These are phyloP conservation scores for Camelina neglecta DNA, from an alignment of 345 rosid genomes.

Conservation along the genomic window DNA sequence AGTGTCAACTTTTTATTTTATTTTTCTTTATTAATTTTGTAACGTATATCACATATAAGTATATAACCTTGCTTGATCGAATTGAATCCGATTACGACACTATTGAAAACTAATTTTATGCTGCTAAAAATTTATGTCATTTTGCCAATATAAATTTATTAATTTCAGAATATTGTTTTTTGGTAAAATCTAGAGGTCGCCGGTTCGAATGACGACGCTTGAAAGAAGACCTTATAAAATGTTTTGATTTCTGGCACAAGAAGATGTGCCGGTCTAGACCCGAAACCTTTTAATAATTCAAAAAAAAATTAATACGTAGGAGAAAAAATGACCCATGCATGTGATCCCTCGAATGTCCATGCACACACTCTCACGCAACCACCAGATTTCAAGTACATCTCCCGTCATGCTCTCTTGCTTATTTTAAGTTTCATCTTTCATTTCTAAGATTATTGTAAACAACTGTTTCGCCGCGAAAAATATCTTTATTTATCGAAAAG, in stretches of 20 bases:
- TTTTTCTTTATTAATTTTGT: background rate
- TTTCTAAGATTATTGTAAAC: background rate
- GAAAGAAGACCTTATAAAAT: too few species aligned
- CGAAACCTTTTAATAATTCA: too few species aligned
- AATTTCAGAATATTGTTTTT: background rate
- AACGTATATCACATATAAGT: background rate
- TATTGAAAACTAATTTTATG: background rate
- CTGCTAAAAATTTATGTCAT: background rate
- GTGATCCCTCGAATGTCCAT: constrained; percentile 25
- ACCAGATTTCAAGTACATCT: constrained; percentile 1
- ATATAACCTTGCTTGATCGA: background rate
- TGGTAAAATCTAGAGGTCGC: too few species aligned
- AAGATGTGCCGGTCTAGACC: too few species aligned
- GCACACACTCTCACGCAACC: constrained; percentile 23
- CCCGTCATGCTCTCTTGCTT: constrained; percentile 4
- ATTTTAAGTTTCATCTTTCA: background rate
- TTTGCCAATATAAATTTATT: background rate
- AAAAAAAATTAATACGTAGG: background rate
- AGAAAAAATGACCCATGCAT: constrained; percentile 7
- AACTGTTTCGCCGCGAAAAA: background rate
- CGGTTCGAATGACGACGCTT: too few species aligned
- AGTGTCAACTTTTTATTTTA: background rate
- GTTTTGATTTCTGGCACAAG: too few species aligned
- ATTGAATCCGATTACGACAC: background rate
- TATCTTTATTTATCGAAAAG: background rate